Evolutionary conservation across 345 rosid species (phyloP), one percentile per base, ranked within the genome.

Genomic region (Camelina sativa): DNA sequence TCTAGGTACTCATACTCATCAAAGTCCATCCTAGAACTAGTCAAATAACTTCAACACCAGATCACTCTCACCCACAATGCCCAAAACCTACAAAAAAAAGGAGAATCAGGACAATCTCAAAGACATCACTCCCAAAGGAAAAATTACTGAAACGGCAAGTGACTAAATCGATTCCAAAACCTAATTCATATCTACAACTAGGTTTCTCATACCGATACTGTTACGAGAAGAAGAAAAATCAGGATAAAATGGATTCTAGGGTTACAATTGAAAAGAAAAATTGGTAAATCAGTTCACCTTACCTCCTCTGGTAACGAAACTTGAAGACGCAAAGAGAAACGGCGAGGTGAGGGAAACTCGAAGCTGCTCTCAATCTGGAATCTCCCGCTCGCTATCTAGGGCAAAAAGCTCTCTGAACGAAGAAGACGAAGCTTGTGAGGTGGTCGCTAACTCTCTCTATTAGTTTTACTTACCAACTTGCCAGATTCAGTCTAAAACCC

Each of bases 1-100:
- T 95, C 99, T 74, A 92, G 74, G 83, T 95, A 95, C 37, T 95
- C 97, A 60, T 92, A 92, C 86, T 92, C 99, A 80, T 95, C 99
- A 74, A 91, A 93, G 62, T 93, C 98, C 96, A 91, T 89, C 38
- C 55, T 67, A 56, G 20, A 54, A 52, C 76, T 43, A 25, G 19
- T 19, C 57, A 69, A 63, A 28, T 38, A 61, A 70, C 75, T 58
- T 72, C 53, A 71, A 72, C 38, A 20, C 57, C 50, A 28, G 43
- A 22, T 15, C 32, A 28, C 56, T 56, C 65, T 7, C 3, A 5
- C 65, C 48, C 30, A 28, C 53, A 65, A 57, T 48, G 8, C 80
- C 38, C 10, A 43, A n/a, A 70, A 56, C 46, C 76, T 64, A 63
- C 40, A 44, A 22, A 62, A 28, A n/a, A 38, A 32, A 28, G 35